These are phyloP conservation scores for Ambispora gerdemannii DNA, from an alignment of 192 early-diverging fungal species.

Conservation along the genomic window DNA sequence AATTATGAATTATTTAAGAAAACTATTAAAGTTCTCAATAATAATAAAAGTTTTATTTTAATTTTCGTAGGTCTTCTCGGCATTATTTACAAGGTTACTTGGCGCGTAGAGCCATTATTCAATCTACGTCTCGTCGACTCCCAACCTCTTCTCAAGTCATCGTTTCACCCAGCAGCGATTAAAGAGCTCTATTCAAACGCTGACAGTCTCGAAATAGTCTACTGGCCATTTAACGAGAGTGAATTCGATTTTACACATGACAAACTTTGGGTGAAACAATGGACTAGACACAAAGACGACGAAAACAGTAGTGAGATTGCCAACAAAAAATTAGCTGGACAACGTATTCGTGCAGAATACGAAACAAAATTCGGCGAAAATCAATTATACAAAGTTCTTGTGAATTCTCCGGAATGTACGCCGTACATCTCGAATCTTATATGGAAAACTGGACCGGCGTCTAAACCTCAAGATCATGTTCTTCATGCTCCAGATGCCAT, in stretches of 20 bases:
- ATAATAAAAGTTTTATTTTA: background rate
- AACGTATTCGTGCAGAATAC: background rate
- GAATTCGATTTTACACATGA: conserved; percentile 22
- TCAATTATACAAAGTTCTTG: no score
- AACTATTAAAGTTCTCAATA: background rate
- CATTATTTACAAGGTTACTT: conserved; percentile 37
- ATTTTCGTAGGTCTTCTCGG: conserved; percentile 39
- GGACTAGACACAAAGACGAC: conserved; percentile 26
- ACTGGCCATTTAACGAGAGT: conserved; percentile 34
- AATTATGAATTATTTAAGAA: background rate
- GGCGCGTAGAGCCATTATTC: conserved; percentile 38
- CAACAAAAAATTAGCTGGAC: background rate
- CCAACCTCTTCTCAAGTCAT: conserved; percentile 14
- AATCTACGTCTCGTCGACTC: conserved; percentile 39
- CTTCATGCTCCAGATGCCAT: conserved; percentile 29
- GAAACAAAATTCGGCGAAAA: background rate
- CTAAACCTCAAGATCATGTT: background rate
- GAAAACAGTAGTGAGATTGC: no score
- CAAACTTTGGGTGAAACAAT: conserved; percentile 38
- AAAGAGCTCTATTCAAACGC: conserved; percentile 23
- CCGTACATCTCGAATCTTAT: conserved; percentile 29
- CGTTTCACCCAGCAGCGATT: conserved; percentile 8
- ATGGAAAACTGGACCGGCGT: background rate
- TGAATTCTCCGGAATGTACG: conserved; percentile 15
- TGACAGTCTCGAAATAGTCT: conserved; percentile 36